Percentiles rank a stretch among this genome's conserved stretches.
phyloP scores from a whole-genome alignment of 768 basidiomycete genomes.

The Strobilomyces echinocephalus region DNA sequence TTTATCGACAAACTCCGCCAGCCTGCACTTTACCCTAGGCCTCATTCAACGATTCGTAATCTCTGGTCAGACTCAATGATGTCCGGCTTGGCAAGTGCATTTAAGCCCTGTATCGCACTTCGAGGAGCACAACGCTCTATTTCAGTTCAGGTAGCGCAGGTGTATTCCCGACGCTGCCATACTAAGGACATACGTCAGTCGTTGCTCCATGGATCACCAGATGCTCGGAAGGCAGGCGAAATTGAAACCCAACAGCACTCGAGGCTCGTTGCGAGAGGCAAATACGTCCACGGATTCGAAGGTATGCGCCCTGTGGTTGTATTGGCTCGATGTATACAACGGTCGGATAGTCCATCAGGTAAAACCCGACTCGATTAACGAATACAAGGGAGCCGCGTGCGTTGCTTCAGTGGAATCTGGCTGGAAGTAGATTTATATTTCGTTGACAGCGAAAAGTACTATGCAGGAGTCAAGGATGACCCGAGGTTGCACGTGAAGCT shows the following conservation, averaged over 20 bases:
- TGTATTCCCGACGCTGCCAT: slow-evolving; percentile 19
- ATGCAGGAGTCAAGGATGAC: slow-evolving; percentile 73
- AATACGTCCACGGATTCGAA: slow-evolving; percentile 90
- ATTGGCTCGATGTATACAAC: slow-evolving; percentile 1
- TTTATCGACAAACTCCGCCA: slow-evolving; percentile 13
- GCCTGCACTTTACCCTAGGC: slow-evolving; percentile 5
- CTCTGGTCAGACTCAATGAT: slow-evolving; percentile 13
- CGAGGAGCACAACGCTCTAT: slow-evolving; percentile 42
- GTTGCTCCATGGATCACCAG: slow-evolving; percentile 88
- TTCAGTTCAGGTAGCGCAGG: slow-evolving; percentile 55
- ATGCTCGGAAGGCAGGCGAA: slow-evolving; percentile 82
- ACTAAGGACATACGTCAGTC: slow-evolving; percentile 47
- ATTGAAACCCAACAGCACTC: slow-evolving; percentile 78
- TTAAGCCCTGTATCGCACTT: slow-evolving; percentile 13
- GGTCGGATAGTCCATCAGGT: slow-evolving; percentile 69
- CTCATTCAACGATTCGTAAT: slow-evolving; percentile 3
- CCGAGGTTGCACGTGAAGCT: slow-evolving; percentile 75
- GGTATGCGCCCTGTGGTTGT: slow-evolving; percentile 37
- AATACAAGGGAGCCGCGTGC: slow-evolving; percentile 88
- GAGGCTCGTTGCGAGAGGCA: slow-evolving; percentile 83
- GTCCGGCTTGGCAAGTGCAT: slow-evolving; percentile 18
- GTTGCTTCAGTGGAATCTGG: slow-evolving; percentile 24
- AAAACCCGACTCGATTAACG: slow-evolving; percentile 71
- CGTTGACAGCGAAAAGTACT: slow-evolving; percentile 69
- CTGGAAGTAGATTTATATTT: slow-evolving; percentile 5